Evolutionary conservation across 2,329 filamentous ascomycete species (phyloP).

Genomic region (Arthrinium puccinioides): DNA sequence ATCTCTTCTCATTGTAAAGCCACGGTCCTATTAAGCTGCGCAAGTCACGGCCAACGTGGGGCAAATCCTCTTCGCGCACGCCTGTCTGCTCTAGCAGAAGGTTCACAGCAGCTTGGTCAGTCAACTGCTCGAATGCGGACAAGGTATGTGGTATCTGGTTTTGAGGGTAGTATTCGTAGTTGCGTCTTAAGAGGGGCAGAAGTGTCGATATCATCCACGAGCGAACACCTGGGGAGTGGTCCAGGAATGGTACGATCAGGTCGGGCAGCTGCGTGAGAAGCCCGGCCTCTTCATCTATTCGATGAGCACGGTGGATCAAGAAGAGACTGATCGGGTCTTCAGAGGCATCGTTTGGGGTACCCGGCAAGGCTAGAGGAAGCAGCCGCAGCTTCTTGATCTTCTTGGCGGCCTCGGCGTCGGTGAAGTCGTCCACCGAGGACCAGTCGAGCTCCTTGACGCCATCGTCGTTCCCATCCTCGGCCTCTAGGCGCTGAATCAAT

Average conservation of each 20-base stretch:
- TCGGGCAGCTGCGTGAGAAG: slow-evolving; percentile 59
- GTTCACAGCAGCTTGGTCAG: slow-evolving; percentile 51
- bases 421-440: slow-evolving; percentile 48
- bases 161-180: slow-evolving; percentile 61
- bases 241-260: slow-evolving; percentile 63
- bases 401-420: slow-evolving; percentile 57
- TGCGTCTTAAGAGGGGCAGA: slow-evolving; percentile 61
- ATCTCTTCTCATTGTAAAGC: slow-evolving; percentile 59
- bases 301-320: slow-evolving; percentile 59
- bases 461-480: slow-evolving; percentile 34
- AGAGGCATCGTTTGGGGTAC: slow-evolving; percentile 37
- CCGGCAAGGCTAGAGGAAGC: slow-evolving; percentile 45
- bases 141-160: slow-evolving; percentile 44
- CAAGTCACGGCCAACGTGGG: slow-evolving; percentile 54
- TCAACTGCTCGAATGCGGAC: slow-evolving; percentile 54
- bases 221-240: slow-evolving; percentile 51
- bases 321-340: slow-evolving; percentile 55
- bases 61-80: slow-evolving; percentile 26
- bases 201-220: slow-evolving; percentile 64
- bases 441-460: slow-evolving; percentile 42
- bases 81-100: slow-evolving; percentile 54
- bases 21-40: slow-evolving; percentile 65
- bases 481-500: slow-evolving; percentile 52
- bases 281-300: slow-evolving; percentile 67
- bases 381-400: slow-evolving; percentile 57